Base-by-base conservation (phyloP, 1,139 yeast genomes). In the Lodderomyces jiufengensis region DNA sequence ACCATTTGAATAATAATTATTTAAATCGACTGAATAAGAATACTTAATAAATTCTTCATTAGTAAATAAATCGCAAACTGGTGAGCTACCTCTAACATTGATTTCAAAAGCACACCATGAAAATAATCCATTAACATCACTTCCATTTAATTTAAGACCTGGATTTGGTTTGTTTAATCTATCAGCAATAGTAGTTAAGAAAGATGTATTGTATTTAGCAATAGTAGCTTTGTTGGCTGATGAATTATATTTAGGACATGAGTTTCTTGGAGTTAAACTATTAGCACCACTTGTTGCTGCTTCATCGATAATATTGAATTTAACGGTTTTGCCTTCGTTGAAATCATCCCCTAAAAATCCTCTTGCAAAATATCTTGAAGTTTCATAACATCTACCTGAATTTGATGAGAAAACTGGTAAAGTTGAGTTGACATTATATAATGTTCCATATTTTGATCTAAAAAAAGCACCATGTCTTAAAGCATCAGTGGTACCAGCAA, bases 21-120 rank as follows among this genome's bases (percentile, higher is more conserved):
- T 47, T 33, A 78, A 56, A 43, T 76, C 80, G 14, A 56, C 54
- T 15, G 54, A 46, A 25, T 49, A 45, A 3, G 54, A 51, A 25
- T 48, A 46, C 9, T 71, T 76, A 5, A 70, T 48, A 48, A 65
- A 68, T 41, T 78, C 81, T 30, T 72, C 73, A 37, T 59, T 57
- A 30, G 73, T 69, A 57, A 79, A 70, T 9, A 76, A 59, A 24
- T 62, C 60, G 51, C 82, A 74, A 37, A 76, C 63, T 9, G 66
- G 65, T 9, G 78, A 63, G 7, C 54, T 34, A 2, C 80, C 83
- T 27, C 57, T 58, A 20, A 69, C 75, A 47, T 75, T 73, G 44
- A 76, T 51, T 48, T 76, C 84, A 52, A 60, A 78, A 2, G 79
- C 78, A 55, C 82, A 78, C 59, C 73, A 59, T 27, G 56, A 54